Evolutionary conservation across 2,329 filamentous ascomycete species (phyloP).

Genomic region (Alternaria novae-zelandiae): DNA sequence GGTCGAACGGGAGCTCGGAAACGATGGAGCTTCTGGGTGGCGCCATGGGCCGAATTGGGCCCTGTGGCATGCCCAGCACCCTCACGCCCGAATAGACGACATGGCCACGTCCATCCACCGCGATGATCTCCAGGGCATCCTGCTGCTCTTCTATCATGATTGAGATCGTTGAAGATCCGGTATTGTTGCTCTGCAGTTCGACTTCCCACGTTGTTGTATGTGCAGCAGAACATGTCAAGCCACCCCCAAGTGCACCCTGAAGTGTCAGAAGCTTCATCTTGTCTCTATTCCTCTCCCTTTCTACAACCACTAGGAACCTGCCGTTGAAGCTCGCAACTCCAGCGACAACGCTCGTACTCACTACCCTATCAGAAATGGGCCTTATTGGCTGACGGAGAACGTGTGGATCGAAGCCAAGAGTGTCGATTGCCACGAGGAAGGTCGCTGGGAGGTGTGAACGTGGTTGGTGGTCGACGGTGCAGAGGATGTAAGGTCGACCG

Average conservation of each 20-base stretch:
- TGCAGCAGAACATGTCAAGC: slow-evolving; percentile 17
- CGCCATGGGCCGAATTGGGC: neutral
- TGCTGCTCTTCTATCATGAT: slow-evolving; percentile 19
- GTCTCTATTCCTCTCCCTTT: slow-evolving; percentile 6
- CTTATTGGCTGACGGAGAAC: slow-evolving; percentile 6
- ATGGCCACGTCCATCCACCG: slow-evolving; percentile 23
- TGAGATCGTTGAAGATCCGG: slow-evolving; percentile 16
- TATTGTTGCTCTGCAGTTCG: slow-evolving; percentile 7
- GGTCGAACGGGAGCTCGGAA: neutral
- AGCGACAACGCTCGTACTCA: slow-evolving; percentile 14
- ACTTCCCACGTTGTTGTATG: slow-evolving; percentile 8
- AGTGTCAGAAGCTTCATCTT: slow-evolving; percentile 20
- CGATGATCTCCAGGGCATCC: slow-evolving; percentile 22
- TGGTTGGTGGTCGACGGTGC: slow-evolving; percentile 23
- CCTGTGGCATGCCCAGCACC: slow-evolving; percentile 18
- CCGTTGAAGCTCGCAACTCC: slow-evolving; percentile 22
- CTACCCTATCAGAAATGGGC: slow-evolving; percentile 11
- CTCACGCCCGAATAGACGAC: slow-evolving; percentile 18
- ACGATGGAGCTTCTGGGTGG: neutral
- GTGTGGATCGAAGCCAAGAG: neutral
- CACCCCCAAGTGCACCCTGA: slow-evolving; percentile 14
- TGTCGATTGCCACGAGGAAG: slow-evolving; percentile 24
- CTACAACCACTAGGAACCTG: slow-evolving; percentile 21
- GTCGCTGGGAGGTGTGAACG: slow-evolving; percentile 21
- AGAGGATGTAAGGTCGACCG: slow-evolving; percentile 22